phyloP scores from a whole-genome alignment of 2,329 filamentous ascomycete species.

The Xylariaceae sp. region DNA sequence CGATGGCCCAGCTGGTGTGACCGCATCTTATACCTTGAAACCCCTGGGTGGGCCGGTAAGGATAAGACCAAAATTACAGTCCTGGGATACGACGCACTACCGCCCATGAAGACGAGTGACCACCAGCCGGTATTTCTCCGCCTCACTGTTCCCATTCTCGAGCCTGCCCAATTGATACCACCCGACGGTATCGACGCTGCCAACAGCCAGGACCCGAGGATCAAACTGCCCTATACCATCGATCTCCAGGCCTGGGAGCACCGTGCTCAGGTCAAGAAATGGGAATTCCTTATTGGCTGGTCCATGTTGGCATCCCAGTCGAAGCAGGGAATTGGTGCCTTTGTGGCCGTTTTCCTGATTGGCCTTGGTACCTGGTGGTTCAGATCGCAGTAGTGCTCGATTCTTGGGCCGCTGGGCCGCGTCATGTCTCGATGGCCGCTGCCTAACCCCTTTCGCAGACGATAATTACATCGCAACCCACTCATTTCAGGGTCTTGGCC shows the following conservation, averaged over 20 bases:
- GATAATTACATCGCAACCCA: too few relatives aligned
- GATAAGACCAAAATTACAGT: constrained; percentile 41
- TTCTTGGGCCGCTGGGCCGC: background rate
- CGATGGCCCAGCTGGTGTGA: constrained; percentile 94
- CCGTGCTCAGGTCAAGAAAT: constrained; percentile 33
- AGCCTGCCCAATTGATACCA: constrained; percentile 37
- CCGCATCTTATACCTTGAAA: constrained; percentile 73
- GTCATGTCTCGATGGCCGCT: too few relatives aligned
- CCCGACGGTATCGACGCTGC: constrained; percentile 14
- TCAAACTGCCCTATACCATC: constrained; percentile 46
- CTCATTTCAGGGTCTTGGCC: too few relatives aligned
- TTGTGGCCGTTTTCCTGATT: constrained; percentile 41
- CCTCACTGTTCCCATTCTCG: constrained; percentile 59
- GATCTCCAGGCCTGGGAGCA: constrained; percentile 54
- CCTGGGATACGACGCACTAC: constrained; percentile 69
- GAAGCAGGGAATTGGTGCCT: constrained; percentile 43
- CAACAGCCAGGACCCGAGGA: constrained; percentile 21
- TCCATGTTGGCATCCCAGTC: constrained; percentile 54
- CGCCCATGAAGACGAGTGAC: constrained; percentile 78
- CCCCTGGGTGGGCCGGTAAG: constrained; percentile 46
- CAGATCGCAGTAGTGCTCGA: constrained; percentile 23
- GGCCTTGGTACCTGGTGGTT: constrained; percentile 45
- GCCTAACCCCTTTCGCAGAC: too few relatives aligned
- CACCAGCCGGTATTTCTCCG: constrained; percentile 80
- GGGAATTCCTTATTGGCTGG: constrained; percentile 45